Conservation (phyloP, 345 rosid species). For the Murraya paniculata region DNA sequence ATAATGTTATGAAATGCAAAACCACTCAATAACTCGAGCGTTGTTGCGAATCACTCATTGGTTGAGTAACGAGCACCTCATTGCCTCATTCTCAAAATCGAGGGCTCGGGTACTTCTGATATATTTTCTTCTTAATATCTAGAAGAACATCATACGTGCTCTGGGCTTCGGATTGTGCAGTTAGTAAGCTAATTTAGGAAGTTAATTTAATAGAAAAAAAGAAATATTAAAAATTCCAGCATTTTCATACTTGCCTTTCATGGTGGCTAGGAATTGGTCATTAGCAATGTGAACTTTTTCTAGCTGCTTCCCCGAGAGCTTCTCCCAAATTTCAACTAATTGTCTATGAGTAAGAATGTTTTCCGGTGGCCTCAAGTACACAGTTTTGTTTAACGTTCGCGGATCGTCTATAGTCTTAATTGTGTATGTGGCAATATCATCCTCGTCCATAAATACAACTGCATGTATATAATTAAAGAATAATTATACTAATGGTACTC, state of each 20-base stretch:
- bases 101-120: too few relatives aligned
- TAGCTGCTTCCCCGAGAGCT: constrained; percentile 40
- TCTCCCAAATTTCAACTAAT: constrained; percentile 70
- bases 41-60: too few relatives aligned
- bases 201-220: too few relatives aligned
- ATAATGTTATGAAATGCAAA: not conserved
- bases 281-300: constrained; percentile 45
- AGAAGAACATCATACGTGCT: too few relatives aligned
- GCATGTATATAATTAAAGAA: not conserved
- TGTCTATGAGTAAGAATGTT: constrained; percentile 61
- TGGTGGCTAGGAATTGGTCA: constrained; percentile 57
- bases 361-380: constrained; percentile 49
- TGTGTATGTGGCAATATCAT: constrained; percentile 62
- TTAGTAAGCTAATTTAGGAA: too few relatives aligned
- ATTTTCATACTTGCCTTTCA: constrained; percentile 38
- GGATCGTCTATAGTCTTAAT: constrained; percentile 70
- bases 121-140: too few relatives aligned
- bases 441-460: constrained; percentile 67
- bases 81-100: too few relatives aligned
- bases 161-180: too few relatives aligned
- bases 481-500: not conserved
- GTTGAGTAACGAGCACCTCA: too few relatives aligned
- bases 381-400: constrained; percentile 59
- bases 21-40: too few relatives aligned
- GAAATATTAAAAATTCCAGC: too few relatives aligned